A percentile compares a stretch with the other conserved stretches of the same genome.
These are phyloP conservation scores for Aspergillus calidoustus DNA, from an alignment of 2,329 filamentous ascomycete genomes.

Conservation along the genomic window DNA sequence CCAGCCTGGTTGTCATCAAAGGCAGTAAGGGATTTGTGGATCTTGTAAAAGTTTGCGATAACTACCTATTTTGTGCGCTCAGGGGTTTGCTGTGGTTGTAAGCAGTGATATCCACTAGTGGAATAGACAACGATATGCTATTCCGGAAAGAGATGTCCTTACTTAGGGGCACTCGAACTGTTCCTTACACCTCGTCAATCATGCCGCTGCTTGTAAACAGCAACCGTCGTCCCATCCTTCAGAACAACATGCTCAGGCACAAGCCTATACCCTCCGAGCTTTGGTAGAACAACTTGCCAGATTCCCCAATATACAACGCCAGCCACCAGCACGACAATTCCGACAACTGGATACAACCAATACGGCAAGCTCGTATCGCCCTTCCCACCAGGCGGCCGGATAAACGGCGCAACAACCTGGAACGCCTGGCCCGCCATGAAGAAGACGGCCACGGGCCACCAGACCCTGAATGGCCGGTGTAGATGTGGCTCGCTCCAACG, in stretches of 20 bases:
- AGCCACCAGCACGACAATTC: neutral
- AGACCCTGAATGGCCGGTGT: slow-evolving; percentile 3
- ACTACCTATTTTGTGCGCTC: no score
- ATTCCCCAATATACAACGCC: neutral
- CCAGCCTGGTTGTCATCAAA: no score
- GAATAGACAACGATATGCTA: no score
- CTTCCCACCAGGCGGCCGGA: slow-evolving; percentile 1
- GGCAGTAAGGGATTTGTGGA: no score
- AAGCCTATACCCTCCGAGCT: neutral
- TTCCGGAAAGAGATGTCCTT: no score
- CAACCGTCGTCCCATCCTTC: slow-evolving; percentile 8
- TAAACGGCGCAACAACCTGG: slow-evolving; percentile 13
- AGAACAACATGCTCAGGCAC: slow-evolving; percentile 7
- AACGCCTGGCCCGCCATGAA: slow-evolving; percentile 11
- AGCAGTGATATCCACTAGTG: no score
- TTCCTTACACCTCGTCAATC: no score
- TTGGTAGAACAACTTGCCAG: neutral
- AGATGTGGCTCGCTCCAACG: neutral
- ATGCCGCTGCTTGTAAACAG: neutral
- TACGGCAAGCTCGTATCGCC: slow-evolving; percentile 10
- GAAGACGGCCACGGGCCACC: slow-evolving; percentile 4
- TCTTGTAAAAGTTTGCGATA: no score
- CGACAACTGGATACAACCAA: slow-evolving; percentile 5
- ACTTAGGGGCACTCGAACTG: no score
- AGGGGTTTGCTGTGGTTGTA: no score